Base-by-base conservation (phyloP, 2,329 filamentous ascomycete genomes). In the Aspergillus tanneri region DNA sequence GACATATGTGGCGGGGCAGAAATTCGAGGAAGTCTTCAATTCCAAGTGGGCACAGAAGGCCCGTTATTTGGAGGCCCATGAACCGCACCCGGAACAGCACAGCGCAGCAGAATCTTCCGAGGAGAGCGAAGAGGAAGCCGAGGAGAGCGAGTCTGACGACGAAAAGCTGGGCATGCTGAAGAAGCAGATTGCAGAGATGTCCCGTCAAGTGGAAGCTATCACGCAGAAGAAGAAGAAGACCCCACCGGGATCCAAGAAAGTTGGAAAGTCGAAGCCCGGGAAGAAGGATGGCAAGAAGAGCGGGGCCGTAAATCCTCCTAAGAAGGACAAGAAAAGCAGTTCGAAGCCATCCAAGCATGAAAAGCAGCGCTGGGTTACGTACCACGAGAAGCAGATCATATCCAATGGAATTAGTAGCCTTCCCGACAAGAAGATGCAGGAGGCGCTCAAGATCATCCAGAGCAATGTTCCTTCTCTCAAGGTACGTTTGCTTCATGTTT, bases 361-460 rank as follows among this genome's bases (percentile, higher is more conserved):
- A 52, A 84, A 82, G 60, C 74, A 78, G n/a, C 79, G 80, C 45
- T 81, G 88, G 62, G 83, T 90, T 36, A 85, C 83, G 6, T 82
- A 85, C 50, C 78, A 86, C 3, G 90, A 99, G 72, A 97, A 97
- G 76, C 89, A 93, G 49, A 83, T 91, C 56, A 95, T 99, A 49
- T 92, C 90, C 1, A 85, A 86, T 49, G 87, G 88, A 11, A 93
- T 96, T 55, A 87, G 86, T 60, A 85, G 85, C 53, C 82, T 97
- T 48, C 85, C 90, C 14, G 86, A 87, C 41, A 77, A 78, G n/a
- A 84, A 89, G 57, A 86, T 96, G 63, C 81, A 85, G 41, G 83
- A 84, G 57, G 90, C 92, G 0, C 88, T 96, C 24, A 83, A 87
- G 50, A 91, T 97, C 53, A 97, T 99, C 64, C 90, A 95, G 67